Evolutionary conservation across 78 protist genomes (phyloP), one percentile per base, ranked within the genome.

Genomic region (Blattamonas nauphoetae): DNA sequence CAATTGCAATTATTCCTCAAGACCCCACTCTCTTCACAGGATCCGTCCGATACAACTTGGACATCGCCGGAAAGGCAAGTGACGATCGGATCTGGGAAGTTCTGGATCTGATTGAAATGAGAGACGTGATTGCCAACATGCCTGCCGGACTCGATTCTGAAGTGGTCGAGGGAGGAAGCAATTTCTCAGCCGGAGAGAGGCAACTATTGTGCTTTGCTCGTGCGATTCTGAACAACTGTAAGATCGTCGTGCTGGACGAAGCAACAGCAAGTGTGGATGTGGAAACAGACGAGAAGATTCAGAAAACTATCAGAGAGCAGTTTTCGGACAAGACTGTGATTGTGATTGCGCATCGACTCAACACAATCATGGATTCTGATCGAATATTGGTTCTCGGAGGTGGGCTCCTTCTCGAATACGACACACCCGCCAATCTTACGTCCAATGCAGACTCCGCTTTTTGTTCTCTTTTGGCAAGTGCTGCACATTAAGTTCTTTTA

Each of bases 1-100:
- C 41, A n/a, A 6, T 92, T 21, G 4, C 85, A 41, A 82, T 92
- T 44, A 92, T 92, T 32, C 92, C 92, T 88, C 92, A 90, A 43
- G 87, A 81, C 3, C 92, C 92, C 41, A 3, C 83, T 3, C 44
- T 86, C 45, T 86, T 86, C 35, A 43, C 88, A 3, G 89, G 89
- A 5, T 45, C 88, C 11, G 1, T 90, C 11, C 45, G 90, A 3
- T 41, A 0, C 3, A 89, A 89, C 36, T 80, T 89, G 36, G 91
- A 89, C 80, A 89, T 89, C 1, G 0, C 6, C 2, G 45, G 45
- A 0, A 41, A 0, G 0, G 45, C 0, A 11, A 0, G 87, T 1
- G 90, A 86, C 32, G 90, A 0, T 1, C 81, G 3, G 41, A 3
- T 89, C 11, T 85, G 64, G 88, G 86, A 42, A 32, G 88, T 32